Evolutionary conservation across 768 basidiomycete species (phyloP), one percentile per base, ranked within the genome.

Genomic region (button mushroom (Agaricus bisporus)): DNA sequence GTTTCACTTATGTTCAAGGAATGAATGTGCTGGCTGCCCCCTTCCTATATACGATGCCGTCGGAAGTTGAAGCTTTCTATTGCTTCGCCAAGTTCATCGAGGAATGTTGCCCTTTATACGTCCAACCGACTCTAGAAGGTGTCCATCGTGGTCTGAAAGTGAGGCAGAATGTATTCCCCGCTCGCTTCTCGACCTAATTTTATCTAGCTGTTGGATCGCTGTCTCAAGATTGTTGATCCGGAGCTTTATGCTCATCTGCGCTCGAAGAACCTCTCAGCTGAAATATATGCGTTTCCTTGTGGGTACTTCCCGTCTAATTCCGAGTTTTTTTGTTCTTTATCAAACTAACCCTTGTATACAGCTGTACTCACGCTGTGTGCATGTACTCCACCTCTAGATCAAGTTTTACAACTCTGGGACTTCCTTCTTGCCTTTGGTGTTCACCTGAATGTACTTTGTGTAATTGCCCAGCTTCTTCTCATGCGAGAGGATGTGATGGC

Each of bases 21-120:
- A 98, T 97, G 93, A 99, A 99, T 66, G 97, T 98, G 45, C 83
- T 99, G 35, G 93, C 95, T 18, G 97, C 97, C 2, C 97, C 97
- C 0, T 99, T 98, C 68, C 78, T 99, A 26, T 99, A 97, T 65
- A 92, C 90, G 10, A 90, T 98, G 83, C 95, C 97, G 5, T 93
- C 93, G 9, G 93, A 99, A 68, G 70, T 98, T n/a, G 97, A 99
- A 68, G 97, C 97, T 1, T 99, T 98, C 69, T 94, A 86, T 57
- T 97, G 92, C 69, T 98, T 99, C 64, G 81, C 91, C 25, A 90
- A 87, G 61, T 99, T 99, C 66, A 97, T 98, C 60, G 95, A 98
- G 70, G 85, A 86, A 53, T 85, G 82, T 8, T 98, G 95, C 70
- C 97, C 97, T 8, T 71, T 93, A n/a, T 99, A 98, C 65, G 95